phyloP scores from a whole-genome alignment of 768 basidiomycete species.

The Tephrocybe sp. region DNA sequence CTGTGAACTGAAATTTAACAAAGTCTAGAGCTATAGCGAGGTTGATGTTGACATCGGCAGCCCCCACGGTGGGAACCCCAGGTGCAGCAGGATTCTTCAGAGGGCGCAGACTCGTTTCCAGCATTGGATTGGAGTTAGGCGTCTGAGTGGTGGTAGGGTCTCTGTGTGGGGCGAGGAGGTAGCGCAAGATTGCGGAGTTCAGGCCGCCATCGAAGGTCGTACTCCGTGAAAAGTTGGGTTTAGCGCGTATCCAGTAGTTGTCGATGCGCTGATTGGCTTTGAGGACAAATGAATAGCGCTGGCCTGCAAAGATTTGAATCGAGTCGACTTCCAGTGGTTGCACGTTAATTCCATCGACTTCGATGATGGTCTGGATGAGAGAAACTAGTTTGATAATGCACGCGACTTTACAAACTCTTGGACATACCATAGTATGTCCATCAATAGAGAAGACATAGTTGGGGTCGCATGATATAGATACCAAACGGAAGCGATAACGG shows the following conservation, averaged over 20 bases:
- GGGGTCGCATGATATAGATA: conserved; percentile 46
- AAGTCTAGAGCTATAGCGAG: conserved; percentile 28
- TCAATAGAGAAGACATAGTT: conserved; percentile 46
- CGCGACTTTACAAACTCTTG: neutral
- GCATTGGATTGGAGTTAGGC: conserved; percentile 23
- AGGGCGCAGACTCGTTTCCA: conserved; percentile 38
- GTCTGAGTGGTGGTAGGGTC: conserved; percentile 37
- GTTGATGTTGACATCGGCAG: conserved; percentile 35
- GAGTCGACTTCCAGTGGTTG: conserved; percentile 36
- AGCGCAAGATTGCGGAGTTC: conserved; percentile 44
- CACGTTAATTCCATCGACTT: conserved; percentile 39
- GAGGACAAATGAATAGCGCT: conserved; percentile 45
- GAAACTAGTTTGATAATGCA: neutral
- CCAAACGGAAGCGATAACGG: conserved; percentile 50
- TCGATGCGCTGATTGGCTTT: conserved; percentile 32
- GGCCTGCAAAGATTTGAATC: conserved; percentile 39
- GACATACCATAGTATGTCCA: conserved; percentile 36
- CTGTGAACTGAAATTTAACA: conserved; percentile 19
- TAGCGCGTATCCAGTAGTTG: conserved; percentile 47
- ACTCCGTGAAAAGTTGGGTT: conserved; percentile 26
- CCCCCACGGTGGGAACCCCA: conserved; percentile 32
- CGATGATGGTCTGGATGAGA: conserved; percentile 32
- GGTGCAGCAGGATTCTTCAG: conserved; percentile 28
- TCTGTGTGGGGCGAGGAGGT: conserved; percentile 24
- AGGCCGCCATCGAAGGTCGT: conserved; percentile 31